Evolutionary conservation across 1,139 yeast species (phyloP), one percentile per base, ranked within the genome.

Genomic region (Blastobotrys proliferans): DNA sequence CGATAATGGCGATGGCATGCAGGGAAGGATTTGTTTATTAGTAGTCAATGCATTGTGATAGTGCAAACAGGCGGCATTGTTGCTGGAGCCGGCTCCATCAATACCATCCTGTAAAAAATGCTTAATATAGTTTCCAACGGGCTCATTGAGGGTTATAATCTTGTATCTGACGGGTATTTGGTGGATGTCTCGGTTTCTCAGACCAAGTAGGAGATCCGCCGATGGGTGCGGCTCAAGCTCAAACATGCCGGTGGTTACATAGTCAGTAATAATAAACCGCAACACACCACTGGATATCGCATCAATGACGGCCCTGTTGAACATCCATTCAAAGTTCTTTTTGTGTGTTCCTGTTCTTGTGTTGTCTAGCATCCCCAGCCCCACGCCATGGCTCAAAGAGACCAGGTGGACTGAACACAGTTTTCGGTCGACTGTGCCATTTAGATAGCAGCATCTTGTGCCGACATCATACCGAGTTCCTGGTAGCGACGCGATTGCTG

Each of bases 221-320:
- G 13, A 27, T 16, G 27, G 27, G n/a, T n/a, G n/a, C n/a, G n/a
- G n/a, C n/a, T n/a, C n/a, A n/a, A 38, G 14, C 14, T 30, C 24
- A 24, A 40, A 40, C 4, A 40, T 14, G 19, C 43, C 43, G 10
- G 38, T 40, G 16, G 28, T 27, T 8, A 33, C 22, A 14, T 40
- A 40, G 13, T 40, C 43, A 4, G 38, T 21, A 16, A 40, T 28
- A 6, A 40, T 33, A 18, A 40, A 40, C 25, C 22, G 21, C 10
- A 35, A 10, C 16, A 25, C 13, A 11, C 34, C 27, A 14, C 29
- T 21, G 6, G 28, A n/a, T 8, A 22, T 14, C 8, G 40, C 40
- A 11, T 33, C 28, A n/a, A 13, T 8, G 20, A 30, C 34, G 3
- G 35, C 22, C 8, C 14, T 13, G 17, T n/a, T 20, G n/a, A 33